These are phyloP conservation scores for Sclerotiophoma versabilis DNA, from an alignment of 2,329 filamentous ascomycete genomes.

Conservation along the genomic window DNA sequence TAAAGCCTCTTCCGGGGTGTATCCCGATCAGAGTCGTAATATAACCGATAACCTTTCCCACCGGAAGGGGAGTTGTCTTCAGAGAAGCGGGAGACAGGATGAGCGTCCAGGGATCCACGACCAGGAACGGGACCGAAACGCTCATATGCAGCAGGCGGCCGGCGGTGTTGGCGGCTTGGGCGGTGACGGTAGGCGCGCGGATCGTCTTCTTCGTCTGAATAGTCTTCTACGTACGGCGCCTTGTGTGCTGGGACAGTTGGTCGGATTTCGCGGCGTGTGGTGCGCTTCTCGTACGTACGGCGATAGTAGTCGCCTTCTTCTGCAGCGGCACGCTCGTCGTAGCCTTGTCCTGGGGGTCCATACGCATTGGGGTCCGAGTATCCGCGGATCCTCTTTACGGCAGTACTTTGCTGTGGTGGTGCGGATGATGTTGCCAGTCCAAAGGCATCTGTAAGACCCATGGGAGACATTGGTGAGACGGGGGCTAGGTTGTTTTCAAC, in stretches of 20 bases:
- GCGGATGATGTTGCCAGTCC: conserved; percentile 4
- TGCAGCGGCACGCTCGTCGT: conserved; percentile 12
- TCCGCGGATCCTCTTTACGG: conserved; percentile 16
- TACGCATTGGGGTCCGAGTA: conserved; percentile 23
- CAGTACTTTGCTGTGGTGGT: conserved; percentile 16
- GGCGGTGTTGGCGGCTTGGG: conserved; percentile 25
- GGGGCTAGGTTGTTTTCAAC: conserved; percentile 23
- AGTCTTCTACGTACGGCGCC: conserved; percentile 37
- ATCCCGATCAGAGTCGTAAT: conserved; percentile 35
- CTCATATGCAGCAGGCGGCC: conserved; percentile 37
- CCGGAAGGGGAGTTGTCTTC: conserved; percentile 29
- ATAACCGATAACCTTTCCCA: conserved; percentile 29
- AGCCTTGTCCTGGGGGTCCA: conserved; percentile 6
- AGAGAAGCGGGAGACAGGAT: conserved; percentile 14
- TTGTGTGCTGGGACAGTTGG: conserved; percentile 12
- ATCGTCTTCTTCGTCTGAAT: conserved; percentile 37
- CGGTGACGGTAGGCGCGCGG: conserved; percentile 35
- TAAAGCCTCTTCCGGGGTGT: conserved; percentile 21
- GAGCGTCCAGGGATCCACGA: conserved; percentile 26
- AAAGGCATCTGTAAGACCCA: conserved; percentile 16
- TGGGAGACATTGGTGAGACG: conserved; percentile 21
- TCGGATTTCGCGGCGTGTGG: conserved; percentile 10
- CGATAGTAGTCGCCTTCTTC: conserved; percentile 20
- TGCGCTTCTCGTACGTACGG: conserved; percentile 17
- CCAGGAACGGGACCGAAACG: conserved; percentile 25